These are phyloP conservation scores for Trichoderma pleuroti DNA, from an alignment of 2,329 filamentous ascomycete species.

Conservation along the genomic window DNA sequence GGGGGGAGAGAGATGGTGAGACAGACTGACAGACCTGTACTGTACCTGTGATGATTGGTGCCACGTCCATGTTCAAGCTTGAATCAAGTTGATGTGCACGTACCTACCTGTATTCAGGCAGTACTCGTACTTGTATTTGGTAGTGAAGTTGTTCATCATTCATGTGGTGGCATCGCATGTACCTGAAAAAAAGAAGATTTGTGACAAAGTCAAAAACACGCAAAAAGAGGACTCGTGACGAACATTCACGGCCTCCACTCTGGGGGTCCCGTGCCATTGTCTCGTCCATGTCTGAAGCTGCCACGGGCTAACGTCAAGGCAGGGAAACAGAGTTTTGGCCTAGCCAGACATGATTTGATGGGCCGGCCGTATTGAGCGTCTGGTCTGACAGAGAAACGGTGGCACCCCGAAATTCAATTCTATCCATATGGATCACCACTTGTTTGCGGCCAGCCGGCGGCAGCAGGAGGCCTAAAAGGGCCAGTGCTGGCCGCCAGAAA, in stretches of 20 bases:
- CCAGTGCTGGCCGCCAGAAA: background rate
- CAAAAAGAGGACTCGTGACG: slow-evolving; percentile 6
- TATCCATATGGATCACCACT: background rate
- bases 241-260: background rate
- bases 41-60: slow-evolving; percentile 3
- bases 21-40: background rate
- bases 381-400: slow-evolving; percentile 4
- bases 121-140: background rate
- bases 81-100: background rate
- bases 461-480: slow-evolving; percentile 5
- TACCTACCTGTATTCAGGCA: background rate
- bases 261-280: background rate
- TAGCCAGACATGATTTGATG: background rate
- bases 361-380: background rate
- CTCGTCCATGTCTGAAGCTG: background rate
- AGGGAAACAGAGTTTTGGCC: background rate
- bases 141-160: too few relatives aligned
- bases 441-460: slow-evolving; percentile 5
- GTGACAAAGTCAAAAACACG: slow-evolving; percentile 13
- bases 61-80: background rate
- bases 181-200: background rate
- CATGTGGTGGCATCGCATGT: too few relatives aligned
- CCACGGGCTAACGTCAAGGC: background rate
- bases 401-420: background rate
- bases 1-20: background rate